Percentiles rank a stretch among this genome's conserved stretches.
phyloP scores from a whole-genome alignment of 108 stramenopile genomes.

The Stephanodiscus minutulus region DNA sequence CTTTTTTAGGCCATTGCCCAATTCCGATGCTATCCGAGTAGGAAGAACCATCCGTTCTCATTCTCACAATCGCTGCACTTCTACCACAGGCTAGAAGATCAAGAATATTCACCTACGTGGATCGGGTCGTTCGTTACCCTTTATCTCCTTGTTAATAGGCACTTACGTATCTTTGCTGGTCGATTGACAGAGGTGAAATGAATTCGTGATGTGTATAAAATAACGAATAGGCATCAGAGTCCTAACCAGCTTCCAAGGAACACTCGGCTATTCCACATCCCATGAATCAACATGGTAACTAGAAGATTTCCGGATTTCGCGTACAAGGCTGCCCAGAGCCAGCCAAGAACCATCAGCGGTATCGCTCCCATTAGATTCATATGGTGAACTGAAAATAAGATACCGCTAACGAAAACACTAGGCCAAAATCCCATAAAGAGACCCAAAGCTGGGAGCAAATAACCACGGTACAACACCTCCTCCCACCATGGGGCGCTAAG shows the following conservation, averaged over 20 bases:
- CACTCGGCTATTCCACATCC: conserved; percentile 93
- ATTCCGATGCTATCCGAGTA: too few species aligned
- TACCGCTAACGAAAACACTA: conserved; percentile 71
- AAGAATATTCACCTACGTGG: too few species aligned
- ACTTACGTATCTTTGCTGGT: too few species aligned
- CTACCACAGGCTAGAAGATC: too few species aligned
- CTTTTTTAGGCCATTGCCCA: too few species aligned
- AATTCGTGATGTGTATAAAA: too few species aligned
- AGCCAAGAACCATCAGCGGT: conserved; percentile 87
- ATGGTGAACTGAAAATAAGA: conserved; percentile 90
- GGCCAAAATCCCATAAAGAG: conserved; percentile 56
- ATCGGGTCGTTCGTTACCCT: too few species aligned
- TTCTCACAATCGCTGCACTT: too few species aligned
- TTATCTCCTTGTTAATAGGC: too few species aligned
- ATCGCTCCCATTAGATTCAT: conserved; percentile 78
- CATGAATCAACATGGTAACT: conserved; percentile 88
- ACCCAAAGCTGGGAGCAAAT: conserved; percentile 71
- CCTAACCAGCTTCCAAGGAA: conserved; percentile 92
- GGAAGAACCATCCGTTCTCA: too few species aligned
- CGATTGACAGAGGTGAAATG: too few species aligned
- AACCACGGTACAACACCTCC: conserved; percentile 92
- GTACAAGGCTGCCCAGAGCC: conserved; percentile 88
- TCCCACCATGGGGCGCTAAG: conserved; percentile 93
- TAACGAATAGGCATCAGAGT: too few species aligned
- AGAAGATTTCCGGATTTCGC: conserved; percentile 80